These are phyloP conservation scores for Nigrospora oryzae DNA, from an alignment of 2,329 filamentous ascomycete genomes.

Conservation along the genomic window DNA sequence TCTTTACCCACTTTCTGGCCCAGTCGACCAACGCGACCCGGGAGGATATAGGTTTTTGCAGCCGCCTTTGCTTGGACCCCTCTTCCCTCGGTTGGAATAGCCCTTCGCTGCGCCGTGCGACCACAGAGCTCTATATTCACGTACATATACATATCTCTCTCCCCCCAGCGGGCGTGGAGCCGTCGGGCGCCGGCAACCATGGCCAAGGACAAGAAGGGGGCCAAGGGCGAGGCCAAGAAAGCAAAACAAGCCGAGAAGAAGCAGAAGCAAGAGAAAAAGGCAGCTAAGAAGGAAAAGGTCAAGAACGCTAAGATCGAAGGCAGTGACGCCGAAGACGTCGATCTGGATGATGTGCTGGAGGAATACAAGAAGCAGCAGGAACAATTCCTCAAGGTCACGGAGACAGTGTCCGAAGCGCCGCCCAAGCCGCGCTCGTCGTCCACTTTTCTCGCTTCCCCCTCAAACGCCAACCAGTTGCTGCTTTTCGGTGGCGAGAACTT, in stretches of 20 bases:
- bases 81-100: no score
- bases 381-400: constrained; percentile 88
- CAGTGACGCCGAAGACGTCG: constrained; percentile 85
- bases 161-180: no score
- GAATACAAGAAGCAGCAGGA: constrained; percentile 92
- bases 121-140: no score
- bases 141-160: no score
- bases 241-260: constrained; percentile 53
- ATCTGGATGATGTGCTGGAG: constrained; percentile 86
- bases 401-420: constrained; percentile 60
- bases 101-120: no score
- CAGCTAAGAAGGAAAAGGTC: constrained; percentile 72
- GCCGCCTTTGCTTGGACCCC: no score
- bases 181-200: constrained; percentile 14
- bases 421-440: constrained; percentile 73
- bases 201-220: constrained; percentile 35
- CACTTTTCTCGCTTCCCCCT: constrained; percentile 75
- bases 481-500: constrained; percentile 94
- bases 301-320: constrained; percentile 66
- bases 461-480: constrained; percentile 79
- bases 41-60: no score
- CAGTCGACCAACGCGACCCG: no score
- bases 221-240: constrained; percentile 32
- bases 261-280: constrained; percentile 79
- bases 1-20: no score